Evolutionary conservation across 345 rosid genomes (phyloP), one percentile per base, ranked within the genome.

Genomic region (Gynandropsis gynandra): DNA sequence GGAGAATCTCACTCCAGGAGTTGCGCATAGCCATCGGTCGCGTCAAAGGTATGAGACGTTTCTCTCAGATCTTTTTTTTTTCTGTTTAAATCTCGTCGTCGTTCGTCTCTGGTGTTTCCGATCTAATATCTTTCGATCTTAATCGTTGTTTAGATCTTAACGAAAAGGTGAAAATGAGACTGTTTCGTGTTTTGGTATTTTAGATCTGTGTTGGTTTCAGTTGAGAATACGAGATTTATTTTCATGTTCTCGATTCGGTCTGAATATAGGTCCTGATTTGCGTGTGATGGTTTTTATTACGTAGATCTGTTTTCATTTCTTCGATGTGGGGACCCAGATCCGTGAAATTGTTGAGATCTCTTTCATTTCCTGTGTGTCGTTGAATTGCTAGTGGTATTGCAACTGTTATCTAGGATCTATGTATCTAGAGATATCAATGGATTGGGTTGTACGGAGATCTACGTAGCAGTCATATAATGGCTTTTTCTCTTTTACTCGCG

Each of bases 1-100:
- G 65, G 74, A 58, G 68, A 9, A 16, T 37, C 4, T 64, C 14
- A 13, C 31, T 70, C 75, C 68, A 32, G 50, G 15, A 34, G 32
- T 52, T 51, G 9, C 4, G 54, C 47, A 16, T 42, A 19, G 50
- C 58, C 62, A 10, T 60, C 63, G 13, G 47, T 65, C 68, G 10
- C 43, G 13, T 17, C 46, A 6, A 16, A 11, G 62, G 54, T 61
- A 49, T 1, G 13, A 10, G 11, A 49, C 47, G 10, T 10, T 40
- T 10, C 44, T 56, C 57, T 64, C 58, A 64, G 62, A 65, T 71
- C 74, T 16, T 10, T 9, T 0, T 16, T 15, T 7, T 47, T 53
- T 56, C 47, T 41, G 29, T 24, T 24, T 24, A 20, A 62, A 9
- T 66, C 44, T 27, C 16, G 8, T 46, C 33, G 11, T 38, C 38